Evolutionary conservation across 345 rosid species (phyloP), one percentile per base, ranked within the genome.

Genomic region (Iberis pinnata): DNA sequence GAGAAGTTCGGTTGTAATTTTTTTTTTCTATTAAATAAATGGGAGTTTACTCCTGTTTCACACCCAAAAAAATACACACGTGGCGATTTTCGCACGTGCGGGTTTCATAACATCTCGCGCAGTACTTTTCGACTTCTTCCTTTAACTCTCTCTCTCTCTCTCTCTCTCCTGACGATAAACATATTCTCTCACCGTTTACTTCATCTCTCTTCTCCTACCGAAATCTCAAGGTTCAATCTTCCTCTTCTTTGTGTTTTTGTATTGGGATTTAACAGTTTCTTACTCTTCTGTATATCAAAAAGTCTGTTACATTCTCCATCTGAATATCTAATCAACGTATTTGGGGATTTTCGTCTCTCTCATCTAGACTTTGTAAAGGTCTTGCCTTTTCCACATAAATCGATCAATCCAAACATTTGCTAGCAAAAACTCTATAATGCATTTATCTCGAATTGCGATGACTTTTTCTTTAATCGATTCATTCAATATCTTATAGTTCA

Each of bases 221-320:
- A 38, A 25, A 38, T 32, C 60, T 45, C 50, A 59, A 67, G 57
- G 61, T 60, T 48, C 7, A 36, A 17, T 58, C 5, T 37, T 50
- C 43, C 4, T 26, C 51, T 13, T 65, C 9, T 29, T 9, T 29
- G 2, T 29, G 33, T 7, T 7, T 6, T 41, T 46, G 3, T 38
- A 17, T 53, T 25, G 18, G 22, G 44, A 35, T 35, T 36, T 35
- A 13, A 17, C n/a, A 44, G 16, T 20, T 17, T 7, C 31, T 24
- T 6, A 16, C n/a, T 18, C 45, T 43, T 17, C n/a, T 33, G 11
- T 18, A 20, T 32, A 32, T 10, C 18, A 1, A 22, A 14, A 33
- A 16, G 0, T 25, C 0, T 39, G n/a, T n/a, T n/a, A n/a, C n/a
- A n/a, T n/a, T n/a, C n/a, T 38, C 50, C 41, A 29, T 41, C 35